These are phyloP conservation scores for Xylariaceae sp. DNA, from an alignment of 2,329 filamentous ascomycete genomes.

Conservation along the genomic window DNA sequence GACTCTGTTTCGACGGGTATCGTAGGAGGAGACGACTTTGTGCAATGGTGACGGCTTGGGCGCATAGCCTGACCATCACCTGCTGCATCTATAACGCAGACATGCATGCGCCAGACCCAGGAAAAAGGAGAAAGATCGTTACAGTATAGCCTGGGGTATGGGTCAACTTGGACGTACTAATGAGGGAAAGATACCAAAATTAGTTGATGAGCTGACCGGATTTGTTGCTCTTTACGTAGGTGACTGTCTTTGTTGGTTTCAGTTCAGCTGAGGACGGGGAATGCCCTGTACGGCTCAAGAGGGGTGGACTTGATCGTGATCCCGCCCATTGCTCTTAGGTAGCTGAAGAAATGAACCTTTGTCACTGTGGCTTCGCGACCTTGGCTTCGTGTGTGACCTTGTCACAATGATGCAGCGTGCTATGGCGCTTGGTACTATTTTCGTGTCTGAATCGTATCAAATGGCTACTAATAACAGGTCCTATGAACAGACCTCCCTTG, in stretches of 20 bases:
- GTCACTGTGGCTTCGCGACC: constrained; percentile 2
- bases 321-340: constrained; percentile 42
- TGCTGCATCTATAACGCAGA: too few relatives aligned
- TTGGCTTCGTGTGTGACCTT: constrained; percentile 1
- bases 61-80: constrained; percentile 13
- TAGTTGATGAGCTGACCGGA: constrained; percentile 30
- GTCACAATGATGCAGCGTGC: too few relatives aligned
- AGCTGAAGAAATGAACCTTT: constrained; percentile 18
- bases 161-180: constrained; percentile 73
- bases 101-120: too few relatives aligned
- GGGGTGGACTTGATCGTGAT: constrained; percentile 87
- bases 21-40: too few relatives aligned
- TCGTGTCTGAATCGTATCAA: neutral
- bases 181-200: constrained; percentile 98
- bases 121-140: too few relatives aligned
- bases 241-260: constrained; percentile 18
- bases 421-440: too few relatives aligned
- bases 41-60: constrained; percentile 18
- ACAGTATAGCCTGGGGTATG: constrained; percentile 33
- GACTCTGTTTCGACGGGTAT: too few relatives aligned
- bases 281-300: constrained; percentile 89
- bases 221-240: constrained; percentile 20
- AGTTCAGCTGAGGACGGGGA: constrained; percentile 60
- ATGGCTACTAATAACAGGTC: neutral
- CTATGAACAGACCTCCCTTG: too few relatives aligned